phyloP scores from a whole-genome alignment of 345 rosid genomes.

The Eucalyptus cloeziana region DNA sequence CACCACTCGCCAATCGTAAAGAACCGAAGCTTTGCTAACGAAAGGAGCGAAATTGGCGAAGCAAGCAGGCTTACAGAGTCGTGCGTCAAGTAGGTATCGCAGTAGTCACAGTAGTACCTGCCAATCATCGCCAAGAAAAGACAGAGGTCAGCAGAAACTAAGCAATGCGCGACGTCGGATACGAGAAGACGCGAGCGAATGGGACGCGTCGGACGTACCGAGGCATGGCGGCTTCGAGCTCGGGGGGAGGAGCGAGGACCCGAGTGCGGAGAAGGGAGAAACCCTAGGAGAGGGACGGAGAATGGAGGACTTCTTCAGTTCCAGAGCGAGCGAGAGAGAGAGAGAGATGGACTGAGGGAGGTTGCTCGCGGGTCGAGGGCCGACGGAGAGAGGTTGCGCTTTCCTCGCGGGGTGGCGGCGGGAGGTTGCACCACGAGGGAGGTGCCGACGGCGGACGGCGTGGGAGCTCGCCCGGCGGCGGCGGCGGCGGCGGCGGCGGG shows the following conservation, averaged over 20 bases:
- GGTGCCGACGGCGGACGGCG: not conserved
- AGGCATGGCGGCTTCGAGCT: not conserved
- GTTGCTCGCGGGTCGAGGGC: not conserved
- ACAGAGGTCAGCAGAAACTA: not conserved
- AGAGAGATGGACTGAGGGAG: too few species aligned
- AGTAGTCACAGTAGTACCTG: conserved; percentile 96
- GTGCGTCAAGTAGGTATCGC: conserved; percentile 96
- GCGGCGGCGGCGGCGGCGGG: not conserved
- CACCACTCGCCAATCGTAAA: not conserved
- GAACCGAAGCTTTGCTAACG: not conserved
- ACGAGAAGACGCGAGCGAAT: not conserved
- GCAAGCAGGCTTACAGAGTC: conserved; percentile 59
- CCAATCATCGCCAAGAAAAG: not conserved
- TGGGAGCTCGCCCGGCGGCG: too few species aligned
- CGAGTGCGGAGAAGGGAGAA: too few species aligned
- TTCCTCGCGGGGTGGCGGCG: not conserved
- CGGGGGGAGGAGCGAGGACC: not conserved
- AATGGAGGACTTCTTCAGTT: too few species aligned
- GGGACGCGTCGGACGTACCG: not conserved
- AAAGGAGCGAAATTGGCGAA: not conserved
- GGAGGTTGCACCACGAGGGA: not conserved
- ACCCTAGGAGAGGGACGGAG: too few species aligned
- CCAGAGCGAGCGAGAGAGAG: too few species aligned
- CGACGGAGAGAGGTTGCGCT: not conserved
- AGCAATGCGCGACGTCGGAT: not conserved